phyloP scores from a whole-genome alignment of 768 basidiomycete genomes.

The Phlebiopsis flavidoalba region DNA sequence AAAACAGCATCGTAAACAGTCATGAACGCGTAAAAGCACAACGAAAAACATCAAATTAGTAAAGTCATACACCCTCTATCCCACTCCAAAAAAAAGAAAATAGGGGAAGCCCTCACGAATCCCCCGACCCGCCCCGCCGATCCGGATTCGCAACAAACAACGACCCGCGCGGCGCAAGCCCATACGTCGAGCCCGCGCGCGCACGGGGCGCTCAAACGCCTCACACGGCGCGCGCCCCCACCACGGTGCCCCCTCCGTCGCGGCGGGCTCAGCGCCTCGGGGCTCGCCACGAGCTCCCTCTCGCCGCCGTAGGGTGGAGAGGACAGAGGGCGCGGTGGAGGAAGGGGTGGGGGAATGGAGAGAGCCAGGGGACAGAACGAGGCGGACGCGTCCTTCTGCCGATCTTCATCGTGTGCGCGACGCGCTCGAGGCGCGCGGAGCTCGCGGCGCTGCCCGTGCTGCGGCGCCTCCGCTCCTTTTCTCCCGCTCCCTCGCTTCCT shows the following conservation, averaged over 20 bases:
- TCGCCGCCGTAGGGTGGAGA: not conserved
- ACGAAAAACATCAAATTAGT: not conserved
- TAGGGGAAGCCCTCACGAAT: conserved; percentile 11
- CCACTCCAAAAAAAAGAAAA: not conserved
- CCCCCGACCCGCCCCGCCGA: conserved; percentile 15
- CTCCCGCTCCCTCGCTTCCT: too few species aligned
- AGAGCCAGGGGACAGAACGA: conserved; percentile 15
- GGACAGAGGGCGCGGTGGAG: conserved; percentile 7
- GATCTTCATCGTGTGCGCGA: conserved; percentile 67
- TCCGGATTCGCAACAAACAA: conserved; percentile 78
- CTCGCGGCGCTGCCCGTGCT: conserved; percentile 57
- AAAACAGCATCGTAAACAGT: not conserved
- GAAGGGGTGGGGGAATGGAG: conserved; percentile 5
- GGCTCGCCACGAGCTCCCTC: conserved; percentile 6
- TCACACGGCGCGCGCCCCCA: not conserved
- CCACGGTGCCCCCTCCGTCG: not conserved
- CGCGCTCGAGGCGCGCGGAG: conserved; percentile 60
- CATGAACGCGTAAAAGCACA: not conserved
- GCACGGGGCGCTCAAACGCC: conserved; percentile 23
- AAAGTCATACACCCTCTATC: not conserved
- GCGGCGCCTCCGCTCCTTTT: not conserved
- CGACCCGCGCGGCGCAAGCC: conserved; percentile 55
- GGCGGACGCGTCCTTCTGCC: conserved; percentile 36
- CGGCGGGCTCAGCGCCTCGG: not conserved
- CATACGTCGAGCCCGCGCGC: conserved; percentile 39